phyloP scores from a whole-genome alignment of 2,329 filamentous ascomycete genomes.

The Diaporthe sp. region DNA sequence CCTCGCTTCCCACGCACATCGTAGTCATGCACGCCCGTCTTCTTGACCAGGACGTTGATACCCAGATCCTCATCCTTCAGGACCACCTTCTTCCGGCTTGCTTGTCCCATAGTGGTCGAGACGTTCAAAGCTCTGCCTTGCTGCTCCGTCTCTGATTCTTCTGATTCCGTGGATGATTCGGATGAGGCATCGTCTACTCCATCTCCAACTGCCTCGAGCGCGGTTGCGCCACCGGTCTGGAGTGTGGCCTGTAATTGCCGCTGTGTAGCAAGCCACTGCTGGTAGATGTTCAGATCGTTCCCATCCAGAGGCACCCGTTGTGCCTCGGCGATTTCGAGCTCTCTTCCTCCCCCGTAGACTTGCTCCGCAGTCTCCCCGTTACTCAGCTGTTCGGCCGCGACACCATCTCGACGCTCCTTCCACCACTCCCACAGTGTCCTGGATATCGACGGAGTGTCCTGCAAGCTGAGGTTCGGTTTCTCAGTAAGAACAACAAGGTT shows the following conservation, averaged over 20 bases:
- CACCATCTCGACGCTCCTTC: slow-evolving; percentile 73
- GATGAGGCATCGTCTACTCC: slow-evolving; percentile 86
- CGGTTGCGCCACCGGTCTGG: slow-evolving; percentile 74
- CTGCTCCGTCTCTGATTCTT: slow-evolving; percentile 89
- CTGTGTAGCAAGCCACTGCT: slow-evolving; percentile 92
- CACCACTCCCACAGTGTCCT: slow-evolving; percentile 84
- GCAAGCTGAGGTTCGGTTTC: slow-evolving; percentile 61
- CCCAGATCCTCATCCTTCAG: slow-evolving; percentile 91
- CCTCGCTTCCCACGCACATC: slow-evolving; percentile 93
- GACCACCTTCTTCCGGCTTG: slow-evolving; percentile 85
- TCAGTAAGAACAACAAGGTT: slow-evolving; percentile 93
- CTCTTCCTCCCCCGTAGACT: slow-evolving; percentile 71
- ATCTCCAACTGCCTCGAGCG: slow-evolving; percentile 76
- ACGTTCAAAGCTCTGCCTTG: slow-evolving; percentile 93
- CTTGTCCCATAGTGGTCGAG: slow-evolving; percentile 85
- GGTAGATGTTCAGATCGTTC: slow-evolving; percentile 83
- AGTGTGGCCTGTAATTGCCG: slow-evolving; percentile 86
- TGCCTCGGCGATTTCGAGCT: slow-evolving; percentile 70
- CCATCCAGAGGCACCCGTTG: slow-evolving; percentile 75
- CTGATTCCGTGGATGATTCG: slow-evolving; percentile 85
- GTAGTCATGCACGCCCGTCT: slow-evolving; percentile 92
- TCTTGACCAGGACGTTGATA: slow-evolving; percentile 88
- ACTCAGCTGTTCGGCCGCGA: slow-evolving; percentile 65
- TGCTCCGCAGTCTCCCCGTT: slow-evolving; percentile 71
- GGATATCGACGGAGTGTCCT: slow-evolving; percentile 69